Evolutionary conservation across 345 rosid species (phyloP).

Genomic region (Acer yangbiense): DNA sequence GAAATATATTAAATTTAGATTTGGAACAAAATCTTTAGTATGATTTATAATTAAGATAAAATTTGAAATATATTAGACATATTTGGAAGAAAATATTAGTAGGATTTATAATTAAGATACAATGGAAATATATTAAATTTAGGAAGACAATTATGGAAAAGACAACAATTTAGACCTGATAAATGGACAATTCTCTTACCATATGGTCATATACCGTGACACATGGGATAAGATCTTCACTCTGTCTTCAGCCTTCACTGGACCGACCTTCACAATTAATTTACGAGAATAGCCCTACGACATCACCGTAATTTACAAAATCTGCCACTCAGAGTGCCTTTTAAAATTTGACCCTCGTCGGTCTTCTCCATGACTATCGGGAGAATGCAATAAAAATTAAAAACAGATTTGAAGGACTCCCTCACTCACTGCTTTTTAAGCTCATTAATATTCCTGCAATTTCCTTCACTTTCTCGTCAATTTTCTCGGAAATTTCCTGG

Average conservation of each 20-base stretch:
- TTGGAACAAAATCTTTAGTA: too few species aligned
- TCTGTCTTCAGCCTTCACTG: background rate
- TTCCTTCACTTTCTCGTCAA: slow-evolving; percentile 40
- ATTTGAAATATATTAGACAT: too few species aligned
- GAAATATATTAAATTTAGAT: too few species aligned
- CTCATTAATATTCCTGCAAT: slow-evolving; percentile 2
- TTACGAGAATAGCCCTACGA: background rate
- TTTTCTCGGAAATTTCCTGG: slow-evolving; percentile 42
- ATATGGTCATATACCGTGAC: too few species aligned
- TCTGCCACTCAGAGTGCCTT: background rate
- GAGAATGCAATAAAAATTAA: background rate
- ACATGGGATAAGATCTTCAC: background rate
- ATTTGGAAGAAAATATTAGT: too few species aligned
- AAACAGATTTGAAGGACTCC: background rate
- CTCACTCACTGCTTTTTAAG: background rate
- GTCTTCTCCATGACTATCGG: slow-evolving; percentile 12
- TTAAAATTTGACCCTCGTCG: background rate
- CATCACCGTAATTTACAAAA: slow-evolving; percentile 4
- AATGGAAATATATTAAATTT: too few species aligned
- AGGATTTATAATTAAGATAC: too few species aligned
- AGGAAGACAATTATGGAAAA: too few species aligned
- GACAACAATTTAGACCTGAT: too few species aligned
- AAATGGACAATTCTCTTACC: too few species aligned
- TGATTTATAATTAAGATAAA: too few species aligned
- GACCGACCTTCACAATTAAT: background rate